Conservation (phyloP, 2,329 filamentous ascomycete species). For the Pseudopyrenochaeta lycopersici region DNA sequence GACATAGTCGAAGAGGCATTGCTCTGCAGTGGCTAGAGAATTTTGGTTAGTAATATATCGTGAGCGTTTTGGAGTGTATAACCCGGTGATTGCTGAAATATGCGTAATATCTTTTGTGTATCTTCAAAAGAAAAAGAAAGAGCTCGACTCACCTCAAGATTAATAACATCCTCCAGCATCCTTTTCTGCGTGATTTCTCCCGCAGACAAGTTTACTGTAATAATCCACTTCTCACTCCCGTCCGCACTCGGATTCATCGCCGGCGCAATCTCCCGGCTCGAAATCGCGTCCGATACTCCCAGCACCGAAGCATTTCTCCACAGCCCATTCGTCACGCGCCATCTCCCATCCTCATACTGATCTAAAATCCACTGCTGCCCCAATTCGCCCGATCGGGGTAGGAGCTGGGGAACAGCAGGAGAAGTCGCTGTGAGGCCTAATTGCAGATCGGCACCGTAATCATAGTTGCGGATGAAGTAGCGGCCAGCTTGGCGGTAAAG, state of each 20-base stretch:
- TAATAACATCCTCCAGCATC: background rate
- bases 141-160: background rate
- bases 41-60: background rate
- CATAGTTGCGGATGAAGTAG: conserved; percentile 29
- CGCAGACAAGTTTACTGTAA: background rate
- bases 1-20: background rate
- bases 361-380: background rate
- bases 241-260: background rate
- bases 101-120: too few relatives aligned
- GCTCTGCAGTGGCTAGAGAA: background rate
- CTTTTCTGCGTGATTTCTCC: background rate
- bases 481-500: conserved; percentile 19
- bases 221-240: conserved; percentile 1
- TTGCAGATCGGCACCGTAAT: conserved; percentile 19
- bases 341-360: background rate
- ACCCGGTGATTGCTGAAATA: too few relatives aligned
- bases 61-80: too few relatives aligned
- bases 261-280: background rate
- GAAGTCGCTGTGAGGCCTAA: conserved; percentile 9
- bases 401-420: background rate
- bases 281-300: background rate
- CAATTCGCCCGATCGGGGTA: background rate
- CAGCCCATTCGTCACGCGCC: background rate
- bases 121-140: background rate
- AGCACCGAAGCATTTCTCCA: background rate